Evolutionary conservation across 164 flowering plant species (phyloP).

Genomic region (Kingdonia uniflora): DNA sequence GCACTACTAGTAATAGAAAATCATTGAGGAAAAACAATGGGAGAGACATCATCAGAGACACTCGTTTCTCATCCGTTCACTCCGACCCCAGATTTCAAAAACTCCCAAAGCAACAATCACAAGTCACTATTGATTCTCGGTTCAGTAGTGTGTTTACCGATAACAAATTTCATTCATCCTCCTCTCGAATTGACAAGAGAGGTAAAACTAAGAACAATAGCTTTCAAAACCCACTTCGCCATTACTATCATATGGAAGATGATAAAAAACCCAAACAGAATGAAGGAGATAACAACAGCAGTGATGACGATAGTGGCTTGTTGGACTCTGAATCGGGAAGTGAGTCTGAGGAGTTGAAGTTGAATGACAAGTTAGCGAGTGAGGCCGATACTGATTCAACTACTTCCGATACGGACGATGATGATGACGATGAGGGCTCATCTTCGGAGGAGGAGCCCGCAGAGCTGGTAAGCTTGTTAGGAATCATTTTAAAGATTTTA

Average conservation of each 20-base stretch:
- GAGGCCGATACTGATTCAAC: constrained; percentile 10
- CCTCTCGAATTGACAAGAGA: constrained; percentile 64
- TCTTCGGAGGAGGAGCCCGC: constrained; percentile 20
- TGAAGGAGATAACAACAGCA: background rate
- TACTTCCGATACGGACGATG: constrained; percentile 23
- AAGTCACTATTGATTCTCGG: constrained; percentile 63
- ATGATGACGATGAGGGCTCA: too few relatives aligned
- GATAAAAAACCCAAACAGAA: constrained; percentile 17
- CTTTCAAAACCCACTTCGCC: constrained; percentile 28
- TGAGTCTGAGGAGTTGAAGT: constrained; percentile 10
- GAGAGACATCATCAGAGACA: constrained; percentile 34
- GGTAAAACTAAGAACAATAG: constrained; percentile 35
- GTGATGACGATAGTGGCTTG: constrained; percentile 3
- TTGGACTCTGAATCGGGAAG: constrained; percentile 10
- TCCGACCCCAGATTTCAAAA: constrained; percentile 75
- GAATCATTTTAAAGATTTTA: background rate
- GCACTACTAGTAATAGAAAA: background rate
- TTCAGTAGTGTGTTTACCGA: constrained; percentile 53
- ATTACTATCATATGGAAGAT: constrained; percentile 45
- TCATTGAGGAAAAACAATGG: background rate
- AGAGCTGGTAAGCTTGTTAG: constrained; percentile 14
- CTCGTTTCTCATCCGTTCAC: constrained; percentile 57
- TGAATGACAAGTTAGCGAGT: constrained; percentile 8
- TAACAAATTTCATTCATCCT: constrained; percentile 39
- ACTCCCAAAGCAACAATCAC: constrained; percentile 37